Percentiles rank a stretch among this genome's conserved stretches.
These are phyloP conservation scores for Trichomonas vaginalis DNA, from an alignment of 208 protist genomes.

Conservation along the genomic window DNA sequence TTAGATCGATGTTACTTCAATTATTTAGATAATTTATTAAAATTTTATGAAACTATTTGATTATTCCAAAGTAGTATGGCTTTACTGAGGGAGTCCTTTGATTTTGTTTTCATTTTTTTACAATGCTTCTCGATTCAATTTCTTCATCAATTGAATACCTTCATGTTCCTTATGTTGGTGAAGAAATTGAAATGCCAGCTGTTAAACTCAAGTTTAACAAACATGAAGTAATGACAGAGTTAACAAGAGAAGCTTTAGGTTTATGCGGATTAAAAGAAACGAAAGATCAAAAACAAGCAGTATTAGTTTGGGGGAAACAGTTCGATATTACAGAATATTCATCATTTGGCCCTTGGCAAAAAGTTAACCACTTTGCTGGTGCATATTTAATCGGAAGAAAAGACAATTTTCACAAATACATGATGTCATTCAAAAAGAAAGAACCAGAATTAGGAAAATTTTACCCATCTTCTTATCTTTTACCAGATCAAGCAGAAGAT, in stretches of 20 bases:
- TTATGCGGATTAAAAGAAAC: not conserved
- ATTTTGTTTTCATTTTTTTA: not conserved
- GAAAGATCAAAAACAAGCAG: too few species aligned
- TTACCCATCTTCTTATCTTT: not conserved
- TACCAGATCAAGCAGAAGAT: not conserved
- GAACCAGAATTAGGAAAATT: not conserved
- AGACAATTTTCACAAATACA: not conserved
- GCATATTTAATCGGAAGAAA: conserved; percentile 1
- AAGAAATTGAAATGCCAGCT: not conserved
- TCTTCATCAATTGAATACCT: not conserved
- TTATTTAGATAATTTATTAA: too few species aligned
- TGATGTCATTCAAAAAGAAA: not conserved
- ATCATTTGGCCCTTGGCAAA: not conserved
- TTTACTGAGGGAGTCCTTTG: too few species aligned
- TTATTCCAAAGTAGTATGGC: too few species aligned
- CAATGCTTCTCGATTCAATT: not conserved
- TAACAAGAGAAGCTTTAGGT: not conserved
- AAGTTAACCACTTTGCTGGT: not conserved
- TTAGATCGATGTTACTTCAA: too few species aligned
- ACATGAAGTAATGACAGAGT: not conserved
- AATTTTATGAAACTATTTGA: too few species aligned
- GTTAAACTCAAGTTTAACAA: not conserved
- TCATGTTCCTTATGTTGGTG: not conserved
- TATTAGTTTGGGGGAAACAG: not conserved
- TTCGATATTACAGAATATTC: not conserved